Base-by-base conservation (phyloP, 768 basidiomycete species). In the Mycena albidolilacea region DNA sequence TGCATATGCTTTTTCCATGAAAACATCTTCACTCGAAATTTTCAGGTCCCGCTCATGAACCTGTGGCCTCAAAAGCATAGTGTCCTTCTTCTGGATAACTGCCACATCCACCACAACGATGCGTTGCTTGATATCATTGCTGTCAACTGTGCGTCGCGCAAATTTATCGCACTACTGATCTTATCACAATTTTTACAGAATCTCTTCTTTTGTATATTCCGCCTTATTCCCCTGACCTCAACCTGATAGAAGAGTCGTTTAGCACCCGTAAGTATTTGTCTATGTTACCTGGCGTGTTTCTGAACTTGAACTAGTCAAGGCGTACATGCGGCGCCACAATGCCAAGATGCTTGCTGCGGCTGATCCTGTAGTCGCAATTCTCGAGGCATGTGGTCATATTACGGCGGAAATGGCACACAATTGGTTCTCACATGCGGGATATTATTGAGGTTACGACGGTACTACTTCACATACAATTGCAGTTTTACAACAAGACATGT, bases 41-140 rank as follows among this genome's bases (percentile, higher is more conserved):
- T 48, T 48, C 46, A 48, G 46, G 17, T 48, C 46, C 46, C 15
- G 2, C 17, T 48, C 46, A 80, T 80, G 77, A 79, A 80, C 48
- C 76, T 67, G 5, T 81, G 62, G 54, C 76, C 77, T 1, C 66
- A 37, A 1, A 57, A 67, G n/a, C 64, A 23, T 14, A 79, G 74
- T 35, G 75, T 81, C 11, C 74, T 81, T 21, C 72, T 81, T 6
- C 74, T 78, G 2, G 77, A 81, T 50, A 81, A 80, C 69, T 81
- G 80, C 57, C 65, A 54, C 7, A 81, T 81, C 5, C 80, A 81
- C 55, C 76, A 81, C 35, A 71, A 75, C 19, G 70, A 77, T 23
- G 54, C 44, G 8, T 52, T 73, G 30, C 67, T 69, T 41, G 68
- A 69, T 15, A 7, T 73, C 15, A 14, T 73, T 17, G n/a, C 65